phyloP scores from a whole-genome alignment of 2,329 filamentous ascomycete genomes.

The Metarhizium humberi region DNA sequence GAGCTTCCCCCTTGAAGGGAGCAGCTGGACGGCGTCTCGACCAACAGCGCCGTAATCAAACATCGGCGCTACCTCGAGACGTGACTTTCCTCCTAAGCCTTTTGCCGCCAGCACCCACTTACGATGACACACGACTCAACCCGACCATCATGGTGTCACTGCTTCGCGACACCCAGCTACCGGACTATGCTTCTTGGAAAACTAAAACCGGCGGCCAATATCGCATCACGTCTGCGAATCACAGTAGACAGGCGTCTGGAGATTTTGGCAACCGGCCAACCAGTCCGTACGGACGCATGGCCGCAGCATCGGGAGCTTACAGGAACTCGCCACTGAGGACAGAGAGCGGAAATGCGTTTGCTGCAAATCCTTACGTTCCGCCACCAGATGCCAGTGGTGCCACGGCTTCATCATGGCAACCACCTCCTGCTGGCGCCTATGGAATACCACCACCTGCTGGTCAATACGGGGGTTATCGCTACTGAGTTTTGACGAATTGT shows the following conservation, averaged over 20 bases:
- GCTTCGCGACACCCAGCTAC: conserved; percentile 58
- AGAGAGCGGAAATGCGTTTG: conserved; percentile 23
- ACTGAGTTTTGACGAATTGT: conserved; percentile 10
- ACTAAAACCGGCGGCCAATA: conserved; percentile 27
- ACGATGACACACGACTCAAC: conserved; percentile 62
- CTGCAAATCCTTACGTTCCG: conserved; percentile 18
- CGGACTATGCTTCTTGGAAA: conserved; percentile 50
- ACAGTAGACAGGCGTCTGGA: conserved; percentile 31
- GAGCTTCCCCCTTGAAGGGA: conserved; percentile 88
- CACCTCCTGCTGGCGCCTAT: conserved; percentile 19
- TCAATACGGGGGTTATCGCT: conserved; percentile 28
- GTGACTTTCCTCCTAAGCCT: conserved; percentile 59
- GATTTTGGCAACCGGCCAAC: conserved; percentile 34
- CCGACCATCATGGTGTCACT: conserved; percentile 64
- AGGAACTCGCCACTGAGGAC: conserved; percentile 43
- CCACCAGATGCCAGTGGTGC: conserved; percentile 17
- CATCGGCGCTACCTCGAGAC: conserved; percentile 62
- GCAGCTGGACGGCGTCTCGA: conserved; percentile 78
- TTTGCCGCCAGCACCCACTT: conserved; percentile 64
- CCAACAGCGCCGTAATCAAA: conserved; percentile 58
- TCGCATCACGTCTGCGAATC: conserved; percentile 23
- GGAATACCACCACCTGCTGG: conserved; percentile 20
- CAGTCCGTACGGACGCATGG: conserved; percentile 38
- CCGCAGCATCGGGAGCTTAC: conserved; percentile 33
- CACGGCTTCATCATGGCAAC: conserved; percentile 17